Base-by-base conservation (phyloP, 805 yeast species). In the Cyberlindnera amylophila region DNA sequence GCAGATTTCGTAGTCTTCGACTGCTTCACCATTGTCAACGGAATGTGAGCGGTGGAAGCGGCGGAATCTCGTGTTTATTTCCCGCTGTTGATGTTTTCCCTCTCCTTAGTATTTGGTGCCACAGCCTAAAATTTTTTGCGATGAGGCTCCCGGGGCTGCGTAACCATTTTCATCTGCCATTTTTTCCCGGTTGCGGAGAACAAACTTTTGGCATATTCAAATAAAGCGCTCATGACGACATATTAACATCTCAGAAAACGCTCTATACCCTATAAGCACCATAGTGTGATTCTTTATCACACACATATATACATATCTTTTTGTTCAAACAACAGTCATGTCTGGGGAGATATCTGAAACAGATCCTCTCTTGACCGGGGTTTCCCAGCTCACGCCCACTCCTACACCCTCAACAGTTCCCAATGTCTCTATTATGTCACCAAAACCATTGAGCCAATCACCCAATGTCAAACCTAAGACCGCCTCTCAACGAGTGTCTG, bases 1-100 rank as follows among this genome's bases (percentile, higher is more conserved):
- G 72, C 55, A 4, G 84, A 70, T 53, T 78, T 71, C 6, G 82
- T 67, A 6, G 82, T 66, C 51, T 69, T 72, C 12, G 34, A 44
- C 18, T 48, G 38, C 41, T 61, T 68, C 32, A 30, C 49, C 55
- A 50, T 46, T 12, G 8, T 27, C 12, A 27, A 11, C 30, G 30
- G n/a, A 12, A 12, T 27, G 30, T 27, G 14, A 12, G 30, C 31
- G 15, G 31, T 28, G 10, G 31, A 28, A 28, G 31, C 6, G 24
- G 9, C 24, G 24, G 24, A 21, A 21, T 21, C 24, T 21, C 8
- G 24, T 21, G 24, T 6, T 21, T 6, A 21, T n/a, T n/a, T n/a
- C n/a, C n/a, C n/a, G n/a, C n/a, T n/a, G n/a, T n/a, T 6, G 24
- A 21, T 21, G 24, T 21, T 21, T 21, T 9, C 24, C 24, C 6